phyloP scores from a whole-genome alignment of 2,329 filamentous ascomycete genomes.

The Penicillium capsulatum region DNA sequence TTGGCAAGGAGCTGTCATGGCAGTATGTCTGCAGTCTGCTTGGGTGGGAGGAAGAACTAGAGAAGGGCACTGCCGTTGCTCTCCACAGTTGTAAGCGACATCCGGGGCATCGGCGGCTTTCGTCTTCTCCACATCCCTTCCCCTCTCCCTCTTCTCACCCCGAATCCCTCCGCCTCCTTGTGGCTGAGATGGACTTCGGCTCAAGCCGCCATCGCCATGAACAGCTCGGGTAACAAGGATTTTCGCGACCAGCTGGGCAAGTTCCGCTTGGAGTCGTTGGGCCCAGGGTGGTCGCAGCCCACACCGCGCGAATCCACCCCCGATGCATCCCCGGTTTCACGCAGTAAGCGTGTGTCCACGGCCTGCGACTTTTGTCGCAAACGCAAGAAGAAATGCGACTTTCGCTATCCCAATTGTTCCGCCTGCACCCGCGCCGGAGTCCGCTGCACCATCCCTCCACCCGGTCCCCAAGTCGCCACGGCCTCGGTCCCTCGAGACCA shows the following conservation, averaged over 20 bases:
- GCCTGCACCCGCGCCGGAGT: slow-evolving; percentile 40
- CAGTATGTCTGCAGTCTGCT: too few species aligned
- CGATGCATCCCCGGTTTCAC: slow-evolving; percentile 14
- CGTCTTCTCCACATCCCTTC: background rate
- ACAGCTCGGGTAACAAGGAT: slow-evolving; percentile 27
- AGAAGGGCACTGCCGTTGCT: too few species aligned
- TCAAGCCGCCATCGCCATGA: slow-evolving; percentile 26
- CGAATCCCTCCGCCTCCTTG: slow-evolving; percentile 1
- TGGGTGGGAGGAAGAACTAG: background rate
- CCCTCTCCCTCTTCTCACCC: slow-evolving; percentile 1
- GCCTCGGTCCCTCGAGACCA: slow-evolving; percentile 39
- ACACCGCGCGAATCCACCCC: slow-evolving; percentile 1
- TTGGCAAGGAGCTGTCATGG: too few species aligned
- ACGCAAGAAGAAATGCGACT: slow-evolving; percentile 42
- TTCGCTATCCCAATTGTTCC: slow-evolving; percentile 40
- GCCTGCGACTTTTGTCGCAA: slow-evolving; percentile 42
- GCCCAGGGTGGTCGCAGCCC: slow-evolving; percentile 11
- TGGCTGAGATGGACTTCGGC: slow-evolving; percentile 29
- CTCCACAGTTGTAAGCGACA: background rate
- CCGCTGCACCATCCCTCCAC: slow-evolving; percentile 38
- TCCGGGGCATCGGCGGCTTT: background rate
- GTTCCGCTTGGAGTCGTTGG: slow-evolving; percentile 28
- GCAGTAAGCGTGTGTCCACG: slow-evolving; percentile 38
- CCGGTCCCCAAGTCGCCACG: slow-evolving; percentile 36
- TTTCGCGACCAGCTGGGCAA: slow-evolving; percentile 34